These are phyloP conservation scores for Pyrenochaeta sp. DNA, from an alignment of 2,329 filamentous ascomycete genomes.

Conservation along the genomic window DNA sequence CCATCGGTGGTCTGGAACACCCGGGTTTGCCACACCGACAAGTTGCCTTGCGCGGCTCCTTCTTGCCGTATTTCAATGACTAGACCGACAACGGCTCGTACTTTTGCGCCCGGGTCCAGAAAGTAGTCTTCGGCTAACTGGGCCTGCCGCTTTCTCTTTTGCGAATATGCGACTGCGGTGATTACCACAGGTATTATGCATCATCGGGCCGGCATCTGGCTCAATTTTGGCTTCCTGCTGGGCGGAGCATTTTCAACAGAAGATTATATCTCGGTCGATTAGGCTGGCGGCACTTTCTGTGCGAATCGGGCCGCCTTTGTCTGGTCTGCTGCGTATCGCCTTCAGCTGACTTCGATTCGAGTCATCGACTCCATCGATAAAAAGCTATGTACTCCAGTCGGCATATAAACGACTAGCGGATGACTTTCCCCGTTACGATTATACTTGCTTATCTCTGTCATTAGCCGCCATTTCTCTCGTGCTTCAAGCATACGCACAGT, in stretches of 20 bases:
- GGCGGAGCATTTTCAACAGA: constrained; percentile 5
- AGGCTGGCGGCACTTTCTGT: constrained; percentile 17
- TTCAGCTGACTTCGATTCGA: too few species aligned
- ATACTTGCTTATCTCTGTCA: too few species aligned
- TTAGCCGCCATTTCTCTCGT: too few species aligned
- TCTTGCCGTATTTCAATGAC: too few species aligned
- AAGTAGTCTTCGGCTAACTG: constrained; percentile 21
- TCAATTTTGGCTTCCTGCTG: constrained; percentile 17
- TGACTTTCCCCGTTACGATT: too few species aligned
- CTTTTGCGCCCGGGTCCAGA: constrained; percentile 14
- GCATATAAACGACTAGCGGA: too few species aligned
- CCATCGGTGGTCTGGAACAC: too few species aligned
- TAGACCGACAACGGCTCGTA: background rate
- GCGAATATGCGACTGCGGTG: constrained; percentile 24
- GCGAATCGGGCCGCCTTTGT: constrained; percentile 16
- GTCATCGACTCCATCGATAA: too few species aligned
- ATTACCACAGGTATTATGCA: constrained; percentile 15
- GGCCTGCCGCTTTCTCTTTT: constrained; percentile 18
- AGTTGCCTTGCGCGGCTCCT: too few species aligned
- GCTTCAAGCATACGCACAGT: background rate
- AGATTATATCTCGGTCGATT: constrained; percentile 20
- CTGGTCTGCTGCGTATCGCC: too few species aligned
- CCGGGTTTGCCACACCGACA: too few species aligned
- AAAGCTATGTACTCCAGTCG: too few species aligned
- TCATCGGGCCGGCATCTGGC: constrained; percentile 19